These are phyloP conservation scores for Senna tora DNA, from an alignment of 306 rosid genomes.

Conservation along the genomic window DNA sequence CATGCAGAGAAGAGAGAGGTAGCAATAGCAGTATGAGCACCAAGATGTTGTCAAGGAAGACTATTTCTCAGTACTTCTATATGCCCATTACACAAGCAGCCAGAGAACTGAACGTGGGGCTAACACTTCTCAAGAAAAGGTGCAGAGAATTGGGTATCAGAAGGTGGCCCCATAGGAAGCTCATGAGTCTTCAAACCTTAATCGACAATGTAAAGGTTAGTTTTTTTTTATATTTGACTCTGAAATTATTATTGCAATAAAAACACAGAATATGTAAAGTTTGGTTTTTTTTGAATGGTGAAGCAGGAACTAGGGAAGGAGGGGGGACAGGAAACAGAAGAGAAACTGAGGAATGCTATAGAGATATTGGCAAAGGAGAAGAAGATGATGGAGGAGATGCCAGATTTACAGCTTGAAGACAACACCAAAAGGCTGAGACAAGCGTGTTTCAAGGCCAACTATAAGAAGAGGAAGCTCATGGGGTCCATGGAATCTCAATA, in stretches of 20 bases:
- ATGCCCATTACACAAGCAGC: conserved; percentile 92
- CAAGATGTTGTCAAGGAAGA: conserved; percentile 49
- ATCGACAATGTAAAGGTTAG: conserved; percentile 70
- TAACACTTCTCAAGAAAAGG: conserved; percentile 80
- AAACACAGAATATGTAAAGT: no score
- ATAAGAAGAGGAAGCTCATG: conserved; percentile 75
- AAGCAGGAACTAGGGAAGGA: conserved; percentile 59
- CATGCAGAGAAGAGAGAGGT: conserved; percentile 32
- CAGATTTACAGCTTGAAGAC: conserved; percentile 65
- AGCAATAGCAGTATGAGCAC: conserved; percentile 32
- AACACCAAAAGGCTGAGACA: conserved; percentile 80
- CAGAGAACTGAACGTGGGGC: conserved; percentile 71
- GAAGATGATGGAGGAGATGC: conserved; percentile 75
- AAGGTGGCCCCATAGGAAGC: conserved; percentile 93
- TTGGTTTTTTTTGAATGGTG: no score
- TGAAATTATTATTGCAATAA: not conserved
- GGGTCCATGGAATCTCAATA: conserved; percentile 28
- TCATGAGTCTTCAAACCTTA: conserved; percentile 79
- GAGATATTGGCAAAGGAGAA: conserved; percentile 68
- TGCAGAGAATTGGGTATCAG: conserved; percentile 82
- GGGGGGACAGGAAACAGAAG: conserved; percentile 49
- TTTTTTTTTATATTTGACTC: not conserved
- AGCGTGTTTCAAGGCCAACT: conserved; percentile 87
- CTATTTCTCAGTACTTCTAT: conserved; percentile 62
- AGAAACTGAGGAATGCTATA: conserved; percentile 54